phyloP scores from a whole-genome alignment of 164 flowering plant genomes.

The Dillenia suffruticosa region DNA sequence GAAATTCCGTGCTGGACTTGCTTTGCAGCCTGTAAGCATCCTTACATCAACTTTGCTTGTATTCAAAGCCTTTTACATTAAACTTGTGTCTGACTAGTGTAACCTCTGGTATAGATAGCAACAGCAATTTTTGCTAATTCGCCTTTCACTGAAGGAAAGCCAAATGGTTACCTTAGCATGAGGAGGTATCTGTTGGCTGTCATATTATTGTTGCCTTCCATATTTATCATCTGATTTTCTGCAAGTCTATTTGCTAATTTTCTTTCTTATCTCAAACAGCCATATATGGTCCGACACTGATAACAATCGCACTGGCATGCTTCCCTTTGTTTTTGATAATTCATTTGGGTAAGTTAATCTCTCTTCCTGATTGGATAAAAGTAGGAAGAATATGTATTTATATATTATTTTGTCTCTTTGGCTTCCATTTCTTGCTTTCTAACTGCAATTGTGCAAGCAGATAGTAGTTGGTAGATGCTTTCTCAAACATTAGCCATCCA shows the following conservation, averaged over 20 bases:
- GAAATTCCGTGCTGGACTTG: constrained; percentile 94
- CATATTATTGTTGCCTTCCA: not conserved
- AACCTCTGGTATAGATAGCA: constrained; percentile 67
- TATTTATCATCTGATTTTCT: not conserved
- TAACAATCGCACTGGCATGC: constrained; percentile 93
- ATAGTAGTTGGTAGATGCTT: no score
- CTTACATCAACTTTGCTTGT: constrained; percentile 1
- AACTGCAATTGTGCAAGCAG: not conserved
- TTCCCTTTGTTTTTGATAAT: constrained; percentile 96
- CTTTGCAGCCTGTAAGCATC: constrained; percentile 89
- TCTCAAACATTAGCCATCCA: no score
- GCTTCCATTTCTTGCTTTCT: not conserved
- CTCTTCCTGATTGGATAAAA: not conserved
- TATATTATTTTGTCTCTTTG: not conserved
- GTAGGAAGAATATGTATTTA: not conserved
- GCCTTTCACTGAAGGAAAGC: constrained; percentile 97
- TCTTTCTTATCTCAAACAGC: constrained; percentile 34
- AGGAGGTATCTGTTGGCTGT: constrained; percentile 57
- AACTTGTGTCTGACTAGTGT: constrained; percentile 21
- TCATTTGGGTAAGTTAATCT: constrained; percentile 76
- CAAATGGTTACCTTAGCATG: constrained; percentile 96
- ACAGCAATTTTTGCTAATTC: constrained; percentile 98
- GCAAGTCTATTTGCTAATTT: not conserved
- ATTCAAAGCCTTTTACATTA: not conserved
- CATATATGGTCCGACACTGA: constrained; percentile 96